A percentile compares a stretch with the other conserved stretches of the same genome.
phyloP scores from a whole-genome alignment of 441 rosid species.

The Pelargonium cotyledonis region DNA sequence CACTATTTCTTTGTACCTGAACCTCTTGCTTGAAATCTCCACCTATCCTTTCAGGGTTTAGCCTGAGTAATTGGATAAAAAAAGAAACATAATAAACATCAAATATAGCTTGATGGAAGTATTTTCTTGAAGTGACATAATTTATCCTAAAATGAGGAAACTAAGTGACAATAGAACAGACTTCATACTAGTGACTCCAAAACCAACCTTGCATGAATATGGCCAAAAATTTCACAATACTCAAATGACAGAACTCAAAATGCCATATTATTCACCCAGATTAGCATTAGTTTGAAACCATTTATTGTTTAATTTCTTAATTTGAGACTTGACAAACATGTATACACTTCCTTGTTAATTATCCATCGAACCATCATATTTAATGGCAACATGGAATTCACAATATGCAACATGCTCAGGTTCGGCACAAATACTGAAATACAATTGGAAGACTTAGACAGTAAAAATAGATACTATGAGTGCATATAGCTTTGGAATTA shows the following conservation, averaged over 20 bases:
- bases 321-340: background rate
- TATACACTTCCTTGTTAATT: background rate
- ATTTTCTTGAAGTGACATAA: background rate
- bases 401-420: conserved; percentile 5
- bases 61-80: conserved; percentile 29
- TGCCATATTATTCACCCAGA: background rate
- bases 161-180: background rate
- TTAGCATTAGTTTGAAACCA: background rate
- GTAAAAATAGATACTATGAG: background rate
- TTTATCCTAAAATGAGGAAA: background rate
- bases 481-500: background rate
- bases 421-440: conserved; percentile 5
- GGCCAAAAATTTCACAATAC: background rate
- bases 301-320: background rate
- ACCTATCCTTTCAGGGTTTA: conserved; percentile 91
- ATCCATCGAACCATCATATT: background rate
- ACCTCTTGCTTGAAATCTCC: conserved; percentile 93
- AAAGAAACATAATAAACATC: background rate
- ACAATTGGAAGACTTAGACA: background rate
- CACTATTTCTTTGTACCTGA: conserved; percentile 40
- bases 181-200: background rate
- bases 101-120: background rate
- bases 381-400: background rate
- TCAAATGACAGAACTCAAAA: background rate
- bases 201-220: background rate